Percentiles rank a stretch among this genome's conserved stretches.
phyloP scores from a whole-genome alignment of 106 monocot species.

The Dendrobium huoshanense region DNA sequence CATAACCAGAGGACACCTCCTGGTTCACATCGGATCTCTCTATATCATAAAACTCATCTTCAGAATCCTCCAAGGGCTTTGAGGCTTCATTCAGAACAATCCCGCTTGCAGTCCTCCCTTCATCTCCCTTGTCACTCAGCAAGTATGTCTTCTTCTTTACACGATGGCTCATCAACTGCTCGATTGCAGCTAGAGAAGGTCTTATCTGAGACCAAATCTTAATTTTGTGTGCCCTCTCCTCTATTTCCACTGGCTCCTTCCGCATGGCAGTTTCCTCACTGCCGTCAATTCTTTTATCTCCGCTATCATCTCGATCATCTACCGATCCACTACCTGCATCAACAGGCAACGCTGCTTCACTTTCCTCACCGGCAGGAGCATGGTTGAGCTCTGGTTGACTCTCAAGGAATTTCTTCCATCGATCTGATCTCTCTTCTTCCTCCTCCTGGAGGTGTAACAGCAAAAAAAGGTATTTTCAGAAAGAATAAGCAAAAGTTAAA shows the following conservation, averaged over 20 bases:
- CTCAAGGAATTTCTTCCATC: constrained; percentile 85
- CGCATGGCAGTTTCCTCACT: constrained; percentile 7
- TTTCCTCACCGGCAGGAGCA: constrained; percentile 4
- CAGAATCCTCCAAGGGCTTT: constrained; percentile 60
- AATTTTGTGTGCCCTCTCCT: constrained; percentile 42
- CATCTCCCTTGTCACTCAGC: constrained; percentile 11
- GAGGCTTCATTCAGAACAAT: constrained; percentile 38
- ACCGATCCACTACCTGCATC: background rate
- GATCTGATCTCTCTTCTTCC: constrained; percentile 95
- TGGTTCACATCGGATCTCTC: constrained; percentile 72
- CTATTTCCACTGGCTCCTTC: constrained; percentile 16
- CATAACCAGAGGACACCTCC: constrained; percentile 44
- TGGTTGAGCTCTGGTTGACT: constrained; percentile 34
- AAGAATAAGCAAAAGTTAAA: background rate
- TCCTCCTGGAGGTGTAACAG: constrained; percentile 36
- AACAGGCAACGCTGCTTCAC: no score
- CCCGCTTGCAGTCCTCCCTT: background rate
- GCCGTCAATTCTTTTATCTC: background rate
- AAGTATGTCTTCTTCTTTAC: constrained; percentile 48
- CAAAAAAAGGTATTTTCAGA: background rate
- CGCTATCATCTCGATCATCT: background rate
- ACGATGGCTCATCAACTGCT: constrained; percentile 72
- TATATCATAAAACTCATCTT: constrained; percentile 90
- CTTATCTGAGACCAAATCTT: constrained; percentile 85
- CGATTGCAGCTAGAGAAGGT: constrained; percentile 68